Conservation (phyloP, 495 filamentous ascomycete genomes). For the Penicillium steckii region DNA sequence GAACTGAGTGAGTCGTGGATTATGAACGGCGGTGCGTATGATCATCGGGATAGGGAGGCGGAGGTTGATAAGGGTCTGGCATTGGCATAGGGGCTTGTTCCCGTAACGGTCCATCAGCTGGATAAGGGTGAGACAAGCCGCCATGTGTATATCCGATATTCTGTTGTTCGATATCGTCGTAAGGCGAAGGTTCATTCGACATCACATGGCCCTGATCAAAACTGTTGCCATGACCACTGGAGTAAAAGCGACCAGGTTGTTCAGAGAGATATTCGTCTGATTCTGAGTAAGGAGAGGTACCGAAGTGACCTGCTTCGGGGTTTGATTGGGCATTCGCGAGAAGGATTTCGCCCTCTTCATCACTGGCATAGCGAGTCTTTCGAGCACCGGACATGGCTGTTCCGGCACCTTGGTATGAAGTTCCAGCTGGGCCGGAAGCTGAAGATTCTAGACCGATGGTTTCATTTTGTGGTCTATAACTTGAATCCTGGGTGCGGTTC, state of each 20-base stretch:
- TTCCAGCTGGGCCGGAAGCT: constrained; percentile 15
- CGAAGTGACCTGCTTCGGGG: constrained; percentile 19
- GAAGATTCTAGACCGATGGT: constrained; percentile 33
- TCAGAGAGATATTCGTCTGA: constrained; percentile 26
- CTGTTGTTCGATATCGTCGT: constrained; percentile 23
- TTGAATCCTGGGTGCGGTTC: constrained; percentile 49
- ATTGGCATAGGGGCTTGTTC: constrained; percentile 39
- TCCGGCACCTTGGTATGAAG: constrained; percentile 36
- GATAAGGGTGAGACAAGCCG: constrained; percentile 10
- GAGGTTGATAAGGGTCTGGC: constrained; percentile 33
- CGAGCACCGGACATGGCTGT: constrained; percentile 20
- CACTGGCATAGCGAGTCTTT: constrained; percentile 17
- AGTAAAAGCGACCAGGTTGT: constrained; percentile 20
- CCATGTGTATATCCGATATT: constrained; percentile 17
- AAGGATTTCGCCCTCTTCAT: constrained; percentile 43
- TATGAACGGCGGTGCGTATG: constrained; percentile 15
- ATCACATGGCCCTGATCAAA: background rate
- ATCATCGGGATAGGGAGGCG: constrained; percentile 28
- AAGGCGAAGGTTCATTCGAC: constrained; percentile 21
- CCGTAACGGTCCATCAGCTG: constrained; percentile 16
- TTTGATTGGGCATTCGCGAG: constrained; percentile 43
- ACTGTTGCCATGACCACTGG: background rate
- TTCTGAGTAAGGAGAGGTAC: constrained; percentile 19
- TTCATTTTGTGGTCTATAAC: constrained; percentile 41
- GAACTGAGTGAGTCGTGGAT: background rate